Evolutionary conservation across 352 stramenopile genomes (phyloP).

Genomic region (Phytopythium chamaehyphon): DNA sequence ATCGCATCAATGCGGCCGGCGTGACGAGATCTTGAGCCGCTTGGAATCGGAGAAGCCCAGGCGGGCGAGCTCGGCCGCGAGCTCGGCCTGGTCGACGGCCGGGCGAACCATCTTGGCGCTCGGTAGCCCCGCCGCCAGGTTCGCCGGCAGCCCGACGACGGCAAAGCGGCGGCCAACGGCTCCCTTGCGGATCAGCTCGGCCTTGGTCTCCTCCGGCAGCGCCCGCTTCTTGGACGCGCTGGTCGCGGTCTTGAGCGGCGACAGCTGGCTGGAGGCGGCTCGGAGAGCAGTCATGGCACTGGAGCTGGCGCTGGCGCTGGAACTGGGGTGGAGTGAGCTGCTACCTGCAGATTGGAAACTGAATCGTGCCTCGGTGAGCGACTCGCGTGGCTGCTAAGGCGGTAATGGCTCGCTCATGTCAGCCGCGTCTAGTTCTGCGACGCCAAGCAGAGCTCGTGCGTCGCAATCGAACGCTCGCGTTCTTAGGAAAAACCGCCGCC

Average conservation of each 20-base stretch:
- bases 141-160: conserved; percentile 16
- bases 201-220: conserved; percentile 16
- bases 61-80: not conserved
- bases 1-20: too few species aligned
- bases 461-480: not conserved
- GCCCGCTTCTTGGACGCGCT: conserved; percentile 1
- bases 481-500: conserved; percentile 1
- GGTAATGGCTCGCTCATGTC: not conserved
- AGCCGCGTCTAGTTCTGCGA: not conserved
- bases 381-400: not conserved
- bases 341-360: not conserved
- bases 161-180: conserved; percentile 31
- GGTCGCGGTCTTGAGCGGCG: not conserved
- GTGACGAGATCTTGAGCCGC: not conserved
- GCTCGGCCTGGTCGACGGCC: not conserved
- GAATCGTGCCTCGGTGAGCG: not conserved
- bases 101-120: not conserved
- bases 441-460: not conserved
- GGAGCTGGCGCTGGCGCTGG: not conserved
- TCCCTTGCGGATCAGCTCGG: conserved; percentile 23
- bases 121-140: not conserved
- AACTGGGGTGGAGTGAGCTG: not conserved
- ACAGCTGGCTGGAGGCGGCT: not conserved
- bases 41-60: not conserved
- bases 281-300: not conserved